Base-by-base conservation (phyloP, 2,329 filamentous ascomycete genomes). In the Exophiala sideris region DNA sequence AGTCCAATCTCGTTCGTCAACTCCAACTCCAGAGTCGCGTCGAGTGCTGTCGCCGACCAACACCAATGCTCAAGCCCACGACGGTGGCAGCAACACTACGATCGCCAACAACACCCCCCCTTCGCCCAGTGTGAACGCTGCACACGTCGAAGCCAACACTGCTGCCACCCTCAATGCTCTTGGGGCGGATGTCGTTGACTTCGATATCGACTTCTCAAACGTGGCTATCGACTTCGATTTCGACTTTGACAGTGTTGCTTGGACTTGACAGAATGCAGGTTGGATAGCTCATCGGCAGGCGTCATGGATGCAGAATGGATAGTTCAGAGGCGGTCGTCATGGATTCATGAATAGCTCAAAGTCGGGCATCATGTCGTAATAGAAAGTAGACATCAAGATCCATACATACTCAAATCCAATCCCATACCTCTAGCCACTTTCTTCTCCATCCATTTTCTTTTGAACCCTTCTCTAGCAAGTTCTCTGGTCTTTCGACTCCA, bases 361-460 rank as follows among this genome's bases (percentile, higher is more conserved):
- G 36, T 39, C 5, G 29, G 5, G 20, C 10, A 39, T n/a, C 46
- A 6, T 33, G 11, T 18, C 20, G 35, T 11, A 35, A 45, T n/a
- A 45, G 42, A 45, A 10, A 40, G 3, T 16, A 14, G 7, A 47
- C 9, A 18, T 16, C 14, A 38, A n/a, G 46, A 38, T n/a, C 47
- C 49, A 10, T 33, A 46, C 11, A 16, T 24, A n/a, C 29, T 39
- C 35, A 58, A n/a, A 48, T 73, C 70, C 50, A 77, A 62, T 1
- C 73, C 73, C 74, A 77, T 75, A 1, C 74, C 75, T 48, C 62
- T 67, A 1, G 70, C 72, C 21, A 76, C 73, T 63, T 77, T 78
- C 20, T 70, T 67, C 35, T 73, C 74, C 50, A 78, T 57, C 9
- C 73, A 74, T 40, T 70, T 69, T 55, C 76, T 76, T 45, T 75